These are phyloP conservation scores for Avena eriantha DNA, from an alignment of 176 grass and related monocot genomes.

Conservation along the genomic window DNA sequence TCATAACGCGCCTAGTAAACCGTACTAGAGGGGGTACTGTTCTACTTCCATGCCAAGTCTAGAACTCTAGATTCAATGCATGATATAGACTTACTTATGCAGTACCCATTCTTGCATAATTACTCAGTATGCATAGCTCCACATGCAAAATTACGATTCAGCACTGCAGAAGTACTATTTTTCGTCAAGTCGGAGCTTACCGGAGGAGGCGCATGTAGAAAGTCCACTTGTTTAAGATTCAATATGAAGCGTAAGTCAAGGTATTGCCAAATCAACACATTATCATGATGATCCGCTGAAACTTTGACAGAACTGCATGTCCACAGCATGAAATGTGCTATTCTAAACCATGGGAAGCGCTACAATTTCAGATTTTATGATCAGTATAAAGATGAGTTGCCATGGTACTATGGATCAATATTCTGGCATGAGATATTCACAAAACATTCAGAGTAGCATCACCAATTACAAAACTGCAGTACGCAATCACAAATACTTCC, in stretches of 20 bases:
- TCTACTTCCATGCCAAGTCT: too few species aligned
- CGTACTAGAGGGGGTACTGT: too few species aligned
- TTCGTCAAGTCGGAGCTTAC: neutral
- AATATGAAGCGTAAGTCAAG: slow-evolving; percentile 17
- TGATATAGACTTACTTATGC: too few species aligned
- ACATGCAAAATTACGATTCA: too few species aligned
- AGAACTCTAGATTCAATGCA: too few species aligned
- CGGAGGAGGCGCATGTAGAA: neutral
- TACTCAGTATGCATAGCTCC: too few species aligned
- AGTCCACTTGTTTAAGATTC: neutral
- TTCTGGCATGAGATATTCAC: slow-evolving; percentile 49
- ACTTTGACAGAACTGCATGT: slow-evolving; percentile 73
- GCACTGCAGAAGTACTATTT: too few species aligned
- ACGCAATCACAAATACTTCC: slow-evolving; percentile 6
- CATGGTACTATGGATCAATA: neutral
- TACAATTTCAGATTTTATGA: slow-evolving; percentile 41
- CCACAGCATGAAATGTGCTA: slow-evolving; percentile 77
- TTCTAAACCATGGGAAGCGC: slow-evolving; percentile 85
- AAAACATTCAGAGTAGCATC: slow-evolving; percentile 76
- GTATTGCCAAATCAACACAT: slow-evolving; percentile 59
- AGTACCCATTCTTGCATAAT: too few species aligned
- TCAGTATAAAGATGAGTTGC: slow-evolving; percentile 12
- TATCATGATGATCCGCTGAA: slow-evolving; percentile 82
- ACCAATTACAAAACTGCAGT: slow-evolving; percentile 74
- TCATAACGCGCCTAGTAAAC: too few species aligned